phyloP scores from a whole-genome alignment of 495 filamentous ascomycete species.

The Astrothelium macrocarpum region DNA sequence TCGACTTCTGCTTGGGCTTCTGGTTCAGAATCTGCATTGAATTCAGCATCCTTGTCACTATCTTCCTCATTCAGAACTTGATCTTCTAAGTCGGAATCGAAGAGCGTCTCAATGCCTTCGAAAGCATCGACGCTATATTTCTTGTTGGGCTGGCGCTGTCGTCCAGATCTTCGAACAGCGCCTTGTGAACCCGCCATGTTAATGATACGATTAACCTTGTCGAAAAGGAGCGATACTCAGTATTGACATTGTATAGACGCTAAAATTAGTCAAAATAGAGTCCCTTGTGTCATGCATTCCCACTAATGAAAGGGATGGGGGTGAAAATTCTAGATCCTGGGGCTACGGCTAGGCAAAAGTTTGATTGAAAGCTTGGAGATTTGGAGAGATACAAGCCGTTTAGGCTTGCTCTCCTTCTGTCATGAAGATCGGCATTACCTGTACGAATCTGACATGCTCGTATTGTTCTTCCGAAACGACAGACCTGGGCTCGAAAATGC shows the following conservation, averaged over 20 bases:
- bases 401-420: too few relatives aligned
- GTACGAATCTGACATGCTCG: too few relatives aligned
- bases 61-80: constrained; percentile 3
- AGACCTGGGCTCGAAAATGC: too few relatives aligned
- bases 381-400: too few relatives aligned
- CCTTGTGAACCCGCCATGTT: not conserved
- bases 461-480: too few relatives aligned
- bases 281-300: too few relatives aligned
- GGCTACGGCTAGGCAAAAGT: too few relatives aligned
- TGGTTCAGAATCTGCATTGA: not conserved
- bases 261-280: too few relatives aligned
- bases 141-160: constrained; percentile 6
- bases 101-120: constrained; percentile 16
- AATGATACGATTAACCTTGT: not conserved
- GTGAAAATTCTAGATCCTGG: too few relatives aligned
- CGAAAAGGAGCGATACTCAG: not conserved
- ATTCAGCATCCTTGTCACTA: not conserved
- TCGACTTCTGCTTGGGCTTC: constrained; percentile 4
- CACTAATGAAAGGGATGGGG: too few relatives aligned
- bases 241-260: not conserved
- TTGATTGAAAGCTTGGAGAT: too few relatives aligned
- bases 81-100: not conserved
- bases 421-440: too few relatives aligned
- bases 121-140: constrained; percentile 21
- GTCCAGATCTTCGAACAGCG: not conserved